Conservation (phyloP, 768 basidiomycete genomes). For the Phylloporus sp. region DNA sequence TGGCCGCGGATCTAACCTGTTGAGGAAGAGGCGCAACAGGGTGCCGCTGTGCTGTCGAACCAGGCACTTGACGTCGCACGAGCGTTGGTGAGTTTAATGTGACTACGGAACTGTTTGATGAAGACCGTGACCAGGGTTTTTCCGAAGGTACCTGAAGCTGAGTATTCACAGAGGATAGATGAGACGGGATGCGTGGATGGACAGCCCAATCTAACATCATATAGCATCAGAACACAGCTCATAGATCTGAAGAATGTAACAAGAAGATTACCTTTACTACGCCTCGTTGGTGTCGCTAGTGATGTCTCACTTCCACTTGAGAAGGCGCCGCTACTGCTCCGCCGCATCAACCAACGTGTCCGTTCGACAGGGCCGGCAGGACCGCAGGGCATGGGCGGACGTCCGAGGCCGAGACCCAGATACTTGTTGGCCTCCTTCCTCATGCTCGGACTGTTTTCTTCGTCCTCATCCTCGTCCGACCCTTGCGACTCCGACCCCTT, state of each 20-base stretch:
- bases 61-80: slow-evolving; percentile 32
- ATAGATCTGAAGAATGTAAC: slow-evolving; percentile 34
- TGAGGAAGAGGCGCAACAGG: slow-evolving; percentile 21
- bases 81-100: slow-evolving; percentile 47
- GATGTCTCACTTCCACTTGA: slow-evolving; percentile 71
- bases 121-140: slow-evolving; percentile 55
- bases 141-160: slow-evolving; percentile 35
- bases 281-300: slow-evolving; percentile 60
- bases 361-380: slow-evolving; percentile 37
- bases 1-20: slow-evolving; percentile 32
- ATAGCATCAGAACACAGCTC: slow-evolving; percentile 1
- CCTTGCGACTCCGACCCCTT: slow-evolving; percentile 31
- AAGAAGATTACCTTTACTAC: slow-evolving; percentile 45
- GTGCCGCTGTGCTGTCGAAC: slow-evolving; percentile 20
- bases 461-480: slow-evolving; percentile 62
- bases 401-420: slow-evolving; percentile 62
- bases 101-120: slow-evolving; percentile 49
- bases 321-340: slow-evolving; percentile 80
- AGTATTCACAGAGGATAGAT: slow-evolving; percentile 44
- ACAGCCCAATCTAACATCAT: slow-evolving; percentile 49
- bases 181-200: slow-evolving; percentile 46
- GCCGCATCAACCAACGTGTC: slow-evolving; percentile 63
- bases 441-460: slow-evolving; percentile 59
- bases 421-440: slow-evolving; percentile 52
- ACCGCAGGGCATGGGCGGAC: slow-evolving; percentile 37